Conservation (phyloP, 306 rosid genomes). For the Cotoneaster glaucophyllus region DNA sequence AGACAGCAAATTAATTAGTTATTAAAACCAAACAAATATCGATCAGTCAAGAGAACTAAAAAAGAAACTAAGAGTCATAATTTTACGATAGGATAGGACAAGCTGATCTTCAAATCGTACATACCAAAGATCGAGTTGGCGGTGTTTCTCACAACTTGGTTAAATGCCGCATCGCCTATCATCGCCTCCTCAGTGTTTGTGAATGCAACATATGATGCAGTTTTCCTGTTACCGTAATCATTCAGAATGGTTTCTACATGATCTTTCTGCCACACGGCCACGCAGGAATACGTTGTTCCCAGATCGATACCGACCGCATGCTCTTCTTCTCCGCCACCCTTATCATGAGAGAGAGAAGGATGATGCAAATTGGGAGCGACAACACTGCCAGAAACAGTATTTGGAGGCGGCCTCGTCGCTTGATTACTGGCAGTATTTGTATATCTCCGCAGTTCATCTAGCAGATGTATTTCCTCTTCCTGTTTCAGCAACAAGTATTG, state of each 20-base stretch:
- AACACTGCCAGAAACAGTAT: not conserved
- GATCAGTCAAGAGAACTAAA: no score
- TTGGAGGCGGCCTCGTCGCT: no score
- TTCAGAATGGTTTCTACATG: not conserved
- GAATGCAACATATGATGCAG: not conserved
- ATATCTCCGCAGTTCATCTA: no score
- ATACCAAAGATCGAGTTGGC: not conserved
- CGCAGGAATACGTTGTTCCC: not conserved
- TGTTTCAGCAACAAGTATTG: not conserved
- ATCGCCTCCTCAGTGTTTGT: not conserved
- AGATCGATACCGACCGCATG: not conserved
- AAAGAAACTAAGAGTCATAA: no score
- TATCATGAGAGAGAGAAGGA: not conserved
- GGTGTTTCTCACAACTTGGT: not conserved
- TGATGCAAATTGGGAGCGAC: not conserved
- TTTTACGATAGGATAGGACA: no score
- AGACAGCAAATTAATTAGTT: no score
- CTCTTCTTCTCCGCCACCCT: not conserved
- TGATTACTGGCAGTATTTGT: no score
- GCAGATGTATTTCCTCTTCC: not conserved
- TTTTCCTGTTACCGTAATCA: not conserved
- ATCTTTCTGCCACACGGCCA: not conserved
- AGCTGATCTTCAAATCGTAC: no score
- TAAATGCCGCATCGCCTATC: not conserved
- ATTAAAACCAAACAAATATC: no score